A percentile compares a stretch with the other conserved stretches of the same genome.
phyloP scores from a whole-genome alignment of 2,329 filamentous ascomycete species.

The Aspergillus texensis region DNA sequence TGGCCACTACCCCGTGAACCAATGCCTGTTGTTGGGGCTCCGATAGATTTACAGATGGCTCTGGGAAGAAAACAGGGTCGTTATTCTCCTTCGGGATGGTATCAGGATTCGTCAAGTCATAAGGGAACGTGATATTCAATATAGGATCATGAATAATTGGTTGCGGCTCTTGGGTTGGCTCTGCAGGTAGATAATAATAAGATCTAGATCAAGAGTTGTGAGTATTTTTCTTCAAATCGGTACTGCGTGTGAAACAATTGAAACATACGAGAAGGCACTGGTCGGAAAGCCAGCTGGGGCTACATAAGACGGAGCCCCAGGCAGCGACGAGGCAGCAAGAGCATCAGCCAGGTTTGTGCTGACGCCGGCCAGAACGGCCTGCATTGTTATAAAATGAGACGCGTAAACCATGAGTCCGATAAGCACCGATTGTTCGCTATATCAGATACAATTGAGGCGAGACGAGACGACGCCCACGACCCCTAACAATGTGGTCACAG shows the following conservation, averaged over 20 bases:
- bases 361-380: slow-evolving; percentile 14
- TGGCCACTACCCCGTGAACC: slow-evolving; percentile 43
- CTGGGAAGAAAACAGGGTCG: slow-evolving; percentile 56
- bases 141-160: slow-evolving; percentile 58
- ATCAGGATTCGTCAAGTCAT: slow-evolving; percentile 58
- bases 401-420: background rate
- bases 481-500: background rate
- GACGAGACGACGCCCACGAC: background rate
- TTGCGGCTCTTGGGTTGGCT: slow-evolving; percentile 55
- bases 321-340: slow-evolving; percentile 18
- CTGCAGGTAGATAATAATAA: slow-evolving; percentile 50
- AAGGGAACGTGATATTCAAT: slow-evolving; percentile 57
- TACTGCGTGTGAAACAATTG: background rate
- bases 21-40: slow-evolving; percentile 43
- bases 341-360: slow-evolving; percentile 5
- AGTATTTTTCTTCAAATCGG: background rate
- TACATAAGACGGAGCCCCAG: slow-evolving; percentile 27
- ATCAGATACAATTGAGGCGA: background rate
- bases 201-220: slow-evolving; percentile 20
- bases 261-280: slow-evolving; percentile 49
- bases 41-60: slow-evolving; percentile 50
- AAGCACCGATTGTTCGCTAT: background rate
- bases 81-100: slow-evolving; percentile 52
- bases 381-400: slow-evolving; percentile 9
- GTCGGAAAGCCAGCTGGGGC: slow-evolving; percentile 54